Evolutionary conservation across 2,329 filamentous ascomycete genomes (phyloP).

Genomic region (Microdochium trichocladiopsis): DNA sequence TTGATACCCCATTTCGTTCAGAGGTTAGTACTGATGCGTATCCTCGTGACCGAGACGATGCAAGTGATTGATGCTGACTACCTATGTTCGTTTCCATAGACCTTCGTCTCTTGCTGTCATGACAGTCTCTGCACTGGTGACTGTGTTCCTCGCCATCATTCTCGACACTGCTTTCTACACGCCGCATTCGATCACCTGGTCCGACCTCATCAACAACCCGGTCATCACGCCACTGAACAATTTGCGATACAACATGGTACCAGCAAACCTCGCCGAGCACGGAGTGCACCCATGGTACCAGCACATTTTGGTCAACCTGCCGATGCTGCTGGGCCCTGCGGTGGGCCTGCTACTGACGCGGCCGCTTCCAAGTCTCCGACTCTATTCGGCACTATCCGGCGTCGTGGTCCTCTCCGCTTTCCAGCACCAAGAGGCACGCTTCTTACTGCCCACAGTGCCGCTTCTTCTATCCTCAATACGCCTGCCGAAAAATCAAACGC

Average conservation of each 20-base stretch:
- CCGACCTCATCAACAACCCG: constrained; percentile 55
- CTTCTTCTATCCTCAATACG: constrained; percentile 69
- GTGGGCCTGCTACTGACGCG: constrained; percentile 51
- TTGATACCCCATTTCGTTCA: constrained; percentile 79
- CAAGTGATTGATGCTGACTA: constrained; percentile 1
- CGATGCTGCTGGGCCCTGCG: constrained; percentile 66
- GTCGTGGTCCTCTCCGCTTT: constrained; percentile 65
- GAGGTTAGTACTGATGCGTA: constrained; percentile 49
- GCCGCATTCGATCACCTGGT: constrained; percentile 54
- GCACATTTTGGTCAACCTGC: constrained; percentile 64
- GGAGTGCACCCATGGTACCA: constrained; percentile 76
- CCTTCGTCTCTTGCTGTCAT: constrained; percentile 57
- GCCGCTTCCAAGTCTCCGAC: constrained; percentile 50
- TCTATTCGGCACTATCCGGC: constrained; percentile 70
- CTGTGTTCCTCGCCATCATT: constrained; percentile 65
- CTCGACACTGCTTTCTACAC: constrained; percentile 84
- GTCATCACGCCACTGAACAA: constrained; percentile 75
- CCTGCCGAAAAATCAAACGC: constrained; percentile 48
- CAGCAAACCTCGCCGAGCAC: constrained; percentile 66
- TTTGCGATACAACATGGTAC: constrained; percentile 64
- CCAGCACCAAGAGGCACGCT: constrained; percentile 74
- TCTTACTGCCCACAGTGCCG: constrained; percentile 68
- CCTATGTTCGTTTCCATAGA: constrained; percentile 24
- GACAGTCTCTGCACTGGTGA: constrained; percentile 56
- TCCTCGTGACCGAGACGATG: too few relatives aligned